phyloP scores from a whole-genome alignment of 129 eudicot species.

The Flaveria robusta region DNA sequence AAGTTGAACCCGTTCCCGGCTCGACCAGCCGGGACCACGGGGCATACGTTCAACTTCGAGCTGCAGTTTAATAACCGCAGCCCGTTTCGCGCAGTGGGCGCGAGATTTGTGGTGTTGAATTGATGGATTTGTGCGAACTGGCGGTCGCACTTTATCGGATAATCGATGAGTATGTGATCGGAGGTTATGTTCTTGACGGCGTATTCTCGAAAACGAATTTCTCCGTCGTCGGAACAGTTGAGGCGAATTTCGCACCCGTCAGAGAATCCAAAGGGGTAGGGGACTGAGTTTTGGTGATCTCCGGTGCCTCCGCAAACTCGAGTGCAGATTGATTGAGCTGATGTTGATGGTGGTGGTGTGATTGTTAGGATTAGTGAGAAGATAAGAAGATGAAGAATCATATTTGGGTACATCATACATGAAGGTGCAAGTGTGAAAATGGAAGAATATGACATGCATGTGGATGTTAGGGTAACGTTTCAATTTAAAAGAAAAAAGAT shows the following conservation, averaged over 20 bases:
- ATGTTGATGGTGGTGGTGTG: neutral
- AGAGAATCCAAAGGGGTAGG: conserved; percentile 77
- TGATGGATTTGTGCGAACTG: conserved; percentile 2
- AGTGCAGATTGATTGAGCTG: conserved; percentile 10
- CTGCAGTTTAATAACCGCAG: conserved; percentile 53
- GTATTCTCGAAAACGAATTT: conserved; percentile 28
- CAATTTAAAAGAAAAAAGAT: too few species aligned
- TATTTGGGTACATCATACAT: too few species aligned
- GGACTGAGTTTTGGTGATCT: conserved; percentile 24
- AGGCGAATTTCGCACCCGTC: conserved; percentile 50
- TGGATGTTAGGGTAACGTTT: too few species aligned
- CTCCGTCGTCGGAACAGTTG: conserved; percentile 33
- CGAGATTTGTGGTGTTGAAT: conserved; percentile 32
- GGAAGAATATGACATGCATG: too few species aligned
- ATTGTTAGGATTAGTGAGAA: conserved; percentile 15
- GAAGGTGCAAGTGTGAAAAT: too few species aligned
- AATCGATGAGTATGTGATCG: conserved; percentile 33
- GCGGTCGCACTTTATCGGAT: conserved; percentile 58
- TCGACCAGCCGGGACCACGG: conserved; percentile 35
- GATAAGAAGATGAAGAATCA: conserved; percentile 7
- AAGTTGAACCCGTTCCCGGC: conserved; percentile 33
- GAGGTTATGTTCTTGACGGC: conserved; percentile 45
- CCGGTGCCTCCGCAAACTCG: neutral
- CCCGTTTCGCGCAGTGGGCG: conserved; percentile 49
- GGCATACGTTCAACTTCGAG: conserved; percentile 23